phyloP scores from a whole-genome alignment of 306 rosid genomes.

The Cicer cuneatum region DNA sequence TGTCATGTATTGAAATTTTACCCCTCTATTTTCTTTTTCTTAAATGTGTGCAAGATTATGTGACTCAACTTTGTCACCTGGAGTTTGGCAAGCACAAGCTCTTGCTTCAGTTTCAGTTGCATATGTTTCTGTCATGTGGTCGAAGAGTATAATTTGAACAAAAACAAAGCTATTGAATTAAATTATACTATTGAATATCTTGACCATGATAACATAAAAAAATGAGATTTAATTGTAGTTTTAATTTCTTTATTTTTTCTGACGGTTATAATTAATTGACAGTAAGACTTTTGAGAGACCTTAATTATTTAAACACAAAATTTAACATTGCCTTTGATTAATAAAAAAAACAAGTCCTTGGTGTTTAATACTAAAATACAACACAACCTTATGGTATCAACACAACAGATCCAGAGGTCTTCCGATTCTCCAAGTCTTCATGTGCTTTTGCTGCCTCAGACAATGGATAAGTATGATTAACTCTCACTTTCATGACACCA shows the following conservation, averaged over 20 bases:
- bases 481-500: conserved; percentile 70
- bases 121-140: too few relatives aligned
- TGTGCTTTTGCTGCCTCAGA: conserved; percentile 84
- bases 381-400: conserved; percentile 64
- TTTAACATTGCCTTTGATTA: background rate
- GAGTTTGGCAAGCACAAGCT: too few relatives aligned
- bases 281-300: background rate
- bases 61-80: too few relatives aligned
- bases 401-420: conserved; percentile 82
- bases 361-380: background rate
- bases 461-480: conserved; percentile 82
- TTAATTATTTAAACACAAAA: background rate
- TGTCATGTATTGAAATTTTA: too few relatives aligned
- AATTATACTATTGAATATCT: background rate
- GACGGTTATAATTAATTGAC: too few relatives aligned
- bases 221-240: too few relatives aligned
- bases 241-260: too few relatives aligned
- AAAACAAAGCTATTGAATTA: too few relatives aligned
- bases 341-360: conserved; percentile 2
- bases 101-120: too few relatives aligned
- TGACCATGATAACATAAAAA: background rate
- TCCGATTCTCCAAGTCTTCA: conserved; percentile 74
- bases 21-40: too few relatives aligned
- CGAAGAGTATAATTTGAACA: too few relatives aligned
- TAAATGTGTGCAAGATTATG: too few relatives aligned